Conservation (phyloP, 805 yeast genomes). For the Lachancea sp. region DNA sequence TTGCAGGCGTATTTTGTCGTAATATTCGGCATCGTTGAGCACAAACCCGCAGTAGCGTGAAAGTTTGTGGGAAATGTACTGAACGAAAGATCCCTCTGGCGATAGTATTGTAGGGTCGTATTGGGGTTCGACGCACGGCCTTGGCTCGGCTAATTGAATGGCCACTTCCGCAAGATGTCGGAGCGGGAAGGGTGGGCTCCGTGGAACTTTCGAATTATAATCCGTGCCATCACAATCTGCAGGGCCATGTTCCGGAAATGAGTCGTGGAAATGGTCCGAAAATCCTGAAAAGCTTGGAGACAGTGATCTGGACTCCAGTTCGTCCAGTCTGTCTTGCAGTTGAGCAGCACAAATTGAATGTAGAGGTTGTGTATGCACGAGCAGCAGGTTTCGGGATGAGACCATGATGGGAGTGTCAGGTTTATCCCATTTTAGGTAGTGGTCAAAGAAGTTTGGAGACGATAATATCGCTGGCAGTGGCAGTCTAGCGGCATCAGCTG, state of each 20-base stretch:
- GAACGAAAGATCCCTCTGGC: slow-evolving; percentile 13
- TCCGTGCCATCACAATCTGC: neutral
- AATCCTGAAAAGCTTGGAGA: slow-evolving; percentile 5
- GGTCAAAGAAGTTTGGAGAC: slow-evolving; percentile 4
- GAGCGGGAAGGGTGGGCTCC: slow-evolving; percentile 5
- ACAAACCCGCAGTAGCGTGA: slow-evolving; percentile 22
- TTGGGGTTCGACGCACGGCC: too few species aligned
- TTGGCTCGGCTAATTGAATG: neutral
- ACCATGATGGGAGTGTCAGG: neutral
- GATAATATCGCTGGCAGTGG: neutral
- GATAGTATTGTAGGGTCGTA: neutral
- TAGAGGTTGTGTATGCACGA: slow-evolving; percentile 26
- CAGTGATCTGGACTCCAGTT: slow-evolving; percentile 2
- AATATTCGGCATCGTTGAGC: slow-evolving; percentile 21
- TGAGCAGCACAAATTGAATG: slow-evolving; percentile 14
- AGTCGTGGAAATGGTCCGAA: slow-evolving; percentile 4
- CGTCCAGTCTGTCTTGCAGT: slow-evolving; percentile 6
- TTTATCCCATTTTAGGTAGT: slow-evolving; percentile 4
- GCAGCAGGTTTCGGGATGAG: neutral
- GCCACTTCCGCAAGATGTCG: slow-evolving; percentile 2
- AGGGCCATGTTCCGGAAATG: slow-evolving; percentile 1
- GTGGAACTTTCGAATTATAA: slow-evolving; percentile 1
- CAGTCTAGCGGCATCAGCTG: neutral
- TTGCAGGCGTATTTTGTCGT: slow-evolving; percentile 31
- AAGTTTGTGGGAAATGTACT: slow-evolving; percentile 17